Evolutionary conservation across 345 rosid species (phyloP), one percentile per base, ranked within the genome.

Genomic region (Clarkia xantiana): DNA sequence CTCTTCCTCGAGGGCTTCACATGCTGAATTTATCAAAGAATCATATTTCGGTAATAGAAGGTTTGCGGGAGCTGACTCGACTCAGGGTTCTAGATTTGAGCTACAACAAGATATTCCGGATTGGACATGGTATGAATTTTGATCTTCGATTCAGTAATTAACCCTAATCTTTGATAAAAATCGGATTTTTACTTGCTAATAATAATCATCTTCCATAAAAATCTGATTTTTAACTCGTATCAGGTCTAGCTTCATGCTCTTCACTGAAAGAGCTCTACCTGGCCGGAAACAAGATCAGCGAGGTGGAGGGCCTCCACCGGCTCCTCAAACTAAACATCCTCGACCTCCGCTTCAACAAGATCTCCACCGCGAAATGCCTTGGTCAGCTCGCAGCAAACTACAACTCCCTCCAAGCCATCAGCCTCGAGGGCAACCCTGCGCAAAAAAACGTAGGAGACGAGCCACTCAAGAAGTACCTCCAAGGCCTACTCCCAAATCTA

Each of bases 361-460:
- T 91, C 54, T 76, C 95, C 7, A 82, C 90, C 4, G 69, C 94
- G 51, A 91, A 86, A 67, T 72, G 78, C 56, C 78, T 91, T 3
- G 96, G 94, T 55, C 96, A 81, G 68, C 94, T 91, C 8, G 96
- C 98, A 13, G 94, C 98, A n/a, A 86, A 86, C 69, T 84, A 84
- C 79, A 84, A 62, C 55, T 86, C 98, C 46, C 68, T 91, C 65
- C 98, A 86, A 64, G 95, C 94, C 54, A 78, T 86, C 62, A 82
- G 93, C 82, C 63, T 91, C 78, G 96, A 91, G 66, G 98, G 96
- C 52, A 91, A 87, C 67, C 94, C 96, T 18, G 96, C 94, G 6
- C 96, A 87, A 76, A 84, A 84, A 63, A 91, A 87, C 54, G 90
- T 87, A 16, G 98, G 98, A 55, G 96, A 91, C 48, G 98, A 91